Evolutionary conservation across 2,329 filamentous ascomycete genomes (phyloP).

Genomic region (Rutstroemia sydowiana): DNA sequence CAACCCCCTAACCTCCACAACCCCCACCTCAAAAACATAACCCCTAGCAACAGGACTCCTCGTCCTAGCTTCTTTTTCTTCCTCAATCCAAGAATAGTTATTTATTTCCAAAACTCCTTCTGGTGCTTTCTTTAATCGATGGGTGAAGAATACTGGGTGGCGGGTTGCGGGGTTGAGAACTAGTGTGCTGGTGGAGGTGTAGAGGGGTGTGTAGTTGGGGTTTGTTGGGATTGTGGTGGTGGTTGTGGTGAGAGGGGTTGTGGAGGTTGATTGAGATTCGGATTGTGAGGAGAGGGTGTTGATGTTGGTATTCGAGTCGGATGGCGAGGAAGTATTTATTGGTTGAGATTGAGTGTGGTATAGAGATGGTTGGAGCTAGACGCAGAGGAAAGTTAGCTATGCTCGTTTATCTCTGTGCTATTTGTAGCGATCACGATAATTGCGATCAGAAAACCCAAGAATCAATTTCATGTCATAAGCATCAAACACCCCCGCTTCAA

Average conservation of each 20-base stretch:
- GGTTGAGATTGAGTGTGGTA: no score
- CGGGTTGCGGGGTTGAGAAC: slow-evolving; percentile 45
- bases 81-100: not conserved
- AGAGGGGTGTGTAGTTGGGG: slow-evolving; percentile 4
- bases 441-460: not conserved
- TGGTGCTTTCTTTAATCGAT: slow-evolving; percentile 50
- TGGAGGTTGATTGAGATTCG: slow-evolving; percentile 17
- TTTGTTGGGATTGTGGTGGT: slow-evolving; percentile 18
- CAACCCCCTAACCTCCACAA: slow-evolving; percentile 19
- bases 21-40: slow-evolving; percentile 49
- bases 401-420: no score
- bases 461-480: no score
- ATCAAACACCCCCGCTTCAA: not conserved
- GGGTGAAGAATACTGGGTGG: slow-evolving; percentile 73
- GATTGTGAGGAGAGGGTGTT: slow-evolving; percentile 8
- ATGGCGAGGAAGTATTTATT: no score
- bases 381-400: no score
- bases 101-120: slow-evolving; percentile 24
- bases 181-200: slow-evolving; percentile 2
- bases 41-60: slow-evolving; percentile 50
- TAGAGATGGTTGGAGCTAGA: no score
- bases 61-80: slow-evolving; percentile 16
- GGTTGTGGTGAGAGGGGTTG: slow-evolving; percentile 27
- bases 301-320: no score
- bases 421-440: not conserved